phyloP scores from a whole-genome alignment of 2,329 filamentous ascomycete genomes.

The Raffaelea arxii region DNA sequence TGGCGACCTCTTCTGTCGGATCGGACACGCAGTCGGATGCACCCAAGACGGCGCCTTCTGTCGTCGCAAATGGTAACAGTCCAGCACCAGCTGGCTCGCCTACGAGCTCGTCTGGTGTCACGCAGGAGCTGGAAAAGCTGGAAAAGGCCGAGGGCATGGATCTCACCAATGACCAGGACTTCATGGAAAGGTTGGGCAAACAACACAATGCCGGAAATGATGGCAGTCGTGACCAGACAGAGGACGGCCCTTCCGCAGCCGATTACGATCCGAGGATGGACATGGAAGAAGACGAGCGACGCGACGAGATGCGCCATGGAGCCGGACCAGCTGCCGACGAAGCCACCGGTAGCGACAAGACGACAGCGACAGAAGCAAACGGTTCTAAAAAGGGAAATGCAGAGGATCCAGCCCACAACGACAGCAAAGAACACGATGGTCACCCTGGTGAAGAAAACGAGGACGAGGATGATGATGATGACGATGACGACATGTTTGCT shows the following conservation, averaged over 20 bases:
- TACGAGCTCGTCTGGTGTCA: slow-evolving; percentile 25
- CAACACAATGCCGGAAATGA: slow-evolving; percentile 15
- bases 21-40: slow-evolving; percentile 33
- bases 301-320: slow-evolving; percentile 55
- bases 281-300: slow-evolving; percentile 73
- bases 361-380: slow-evolving; percentile 20
- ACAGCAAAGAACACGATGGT: no score
- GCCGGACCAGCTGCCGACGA: slow-evolving; percentile 34
- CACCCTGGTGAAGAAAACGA: no score
- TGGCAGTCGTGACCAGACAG: slow-evolving; percentile 14
- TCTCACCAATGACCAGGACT: slow-evolving; percentile 55
- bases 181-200: slow-evolving; percentile 51
- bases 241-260: slow-evolving; percentile 78
- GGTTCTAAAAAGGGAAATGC: slow-evolving; percentile 7
- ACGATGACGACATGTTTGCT: slow-evolving; percentile 84
- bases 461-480: slow-evolving; percentile 16
- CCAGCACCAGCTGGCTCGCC: slow-evolving; percentile 25
- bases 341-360: no score
- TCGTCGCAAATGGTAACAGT: slow-evolving; percentile 30
- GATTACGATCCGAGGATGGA: slow-evolving; percentile 87
- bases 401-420: background rate
- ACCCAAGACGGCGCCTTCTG: no score
- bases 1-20: slow-evolving; percentile 40
- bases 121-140: slow-evolving; percentile 17
- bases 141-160: slow-evolving; percentile 46